These are phyloP conservation scores for Zygosaccharomyces kombuchaensis DNA, from an alignment of 805 yeast genomes.

Conservation along the genomic window DNA sequence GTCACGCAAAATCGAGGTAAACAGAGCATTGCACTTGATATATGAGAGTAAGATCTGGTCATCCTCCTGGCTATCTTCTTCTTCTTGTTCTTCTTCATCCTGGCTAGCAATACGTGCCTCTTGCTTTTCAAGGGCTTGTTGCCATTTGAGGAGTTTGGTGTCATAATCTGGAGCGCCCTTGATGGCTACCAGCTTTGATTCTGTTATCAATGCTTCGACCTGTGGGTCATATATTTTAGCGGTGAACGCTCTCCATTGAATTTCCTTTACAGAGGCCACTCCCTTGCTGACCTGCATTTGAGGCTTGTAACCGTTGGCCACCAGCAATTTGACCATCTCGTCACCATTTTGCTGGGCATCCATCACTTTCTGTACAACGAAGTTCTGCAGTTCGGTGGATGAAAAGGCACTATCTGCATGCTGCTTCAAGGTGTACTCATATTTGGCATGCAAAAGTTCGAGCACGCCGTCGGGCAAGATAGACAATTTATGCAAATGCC, in stretches of 20 bases:
- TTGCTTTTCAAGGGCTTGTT: constrained; percentile 61
- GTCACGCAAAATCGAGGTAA: constrained; percentile 73
- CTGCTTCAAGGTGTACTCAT: constrained; percentile 30
- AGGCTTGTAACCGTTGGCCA: constrained; percentile 26
- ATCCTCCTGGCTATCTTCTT: constrained; percentile 50
- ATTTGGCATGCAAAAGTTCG: constrained; percentile 25
- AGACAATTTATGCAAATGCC: constrained; percentile 16
- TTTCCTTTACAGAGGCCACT: constrained; percentile 38
- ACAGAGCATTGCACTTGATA: constrained; percentile 61
- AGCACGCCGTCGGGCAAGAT: constrained; percentile 17
- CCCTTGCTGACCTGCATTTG: constrained; percentile 29
- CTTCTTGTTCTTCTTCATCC: constrained; percentile 42
- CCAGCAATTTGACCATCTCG: constrained; percentile 40
- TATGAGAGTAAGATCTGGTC: constrained; percentile 72
- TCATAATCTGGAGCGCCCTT: constrained; percentile 50
- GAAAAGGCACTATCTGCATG: constrained; percentile 25
- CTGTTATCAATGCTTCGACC: constrained; percentile 55
- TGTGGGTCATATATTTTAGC: constrained; percentile 70
- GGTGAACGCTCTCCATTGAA: constrained; percentile 55
- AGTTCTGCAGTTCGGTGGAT: constrained; percentile 24
- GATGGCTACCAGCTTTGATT: constrained; percentile 35
- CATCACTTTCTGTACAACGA: constrained; percentile 15
- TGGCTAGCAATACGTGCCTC: constrained; percentile 43
- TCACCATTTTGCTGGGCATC: constrained; percentile 20
- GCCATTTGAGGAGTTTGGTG: constrained; percentile 57